Conservation (phyloP, 202 grass and related monocot species). For the Setaria italica region DNA sequence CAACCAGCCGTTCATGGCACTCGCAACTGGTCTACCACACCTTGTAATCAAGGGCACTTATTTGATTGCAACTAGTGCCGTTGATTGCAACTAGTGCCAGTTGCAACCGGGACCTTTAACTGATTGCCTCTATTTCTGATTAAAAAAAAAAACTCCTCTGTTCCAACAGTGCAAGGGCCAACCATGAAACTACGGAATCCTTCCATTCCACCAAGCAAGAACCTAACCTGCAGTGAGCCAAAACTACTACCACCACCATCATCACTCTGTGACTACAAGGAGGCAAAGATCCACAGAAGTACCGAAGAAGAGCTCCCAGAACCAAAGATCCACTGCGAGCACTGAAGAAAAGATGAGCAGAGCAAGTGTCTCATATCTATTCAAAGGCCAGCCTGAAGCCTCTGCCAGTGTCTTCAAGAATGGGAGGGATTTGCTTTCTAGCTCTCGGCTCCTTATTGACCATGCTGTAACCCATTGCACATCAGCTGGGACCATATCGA, state of each 20-base stretch:
- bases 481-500: conserved; percentile 70
- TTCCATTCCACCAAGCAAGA: background rate
- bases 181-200: background rate
- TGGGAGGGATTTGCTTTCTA: conserved; percentile 63
- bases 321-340: conserved; percentile 85
- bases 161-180: background rate
- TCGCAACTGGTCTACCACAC: no score
- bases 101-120: no score
- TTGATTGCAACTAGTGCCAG: no score
- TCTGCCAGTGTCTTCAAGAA: conserved; percentile 72
- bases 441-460: conserved; percentile 77
- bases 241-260: background rate
- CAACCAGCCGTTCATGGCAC: no score
- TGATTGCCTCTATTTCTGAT: no score
- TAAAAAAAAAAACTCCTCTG: no score
- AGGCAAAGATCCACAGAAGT: conserved; percentile 47
- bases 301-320: conserved; percentile 78
- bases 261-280: background rate
- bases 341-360: conserved; percentile 79
- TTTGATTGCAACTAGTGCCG: no score
- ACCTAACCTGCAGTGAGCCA: background rate
- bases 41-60: no score
- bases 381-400: conserved; percentile 73
- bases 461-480: conserved; percentile 92
- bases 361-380: conserved; percentile 82